Evolutionary conservation across 345 rosid species (phyloP), one percentile per base, ranked within the genome.

Genomic region (Citropsis articulata): DNA sequence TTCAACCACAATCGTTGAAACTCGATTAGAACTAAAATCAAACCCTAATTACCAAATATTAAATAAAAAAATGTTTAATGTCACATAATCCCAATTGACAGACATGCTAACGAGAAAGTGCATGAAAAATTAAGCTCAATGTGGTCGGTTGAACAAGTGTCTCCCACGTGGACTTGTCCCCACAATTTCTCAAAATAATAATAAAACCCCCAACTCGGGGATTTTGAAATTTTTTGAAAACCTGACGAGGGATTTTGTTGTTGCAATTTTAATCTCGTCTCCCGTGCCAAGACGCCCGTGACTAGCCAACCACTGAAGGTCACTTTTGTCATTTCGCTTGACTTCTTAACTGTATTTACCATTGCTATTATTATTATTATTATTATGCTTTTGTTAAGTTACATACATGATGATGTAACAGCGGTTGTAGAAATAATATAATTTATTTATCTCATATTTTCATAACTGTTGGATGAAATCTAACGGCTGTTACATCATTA

Each of bases 251-350:
- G 75, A 71, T 33, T 33, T 69, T n/a, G 60, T 60, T 61, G 42
- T 36, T 0, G 45, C 42, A 28, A 6, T 70, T 66, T 25, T 28
- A 8, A 50, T 40, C 75, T 82, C 82, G 79, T 45, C 73, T n/a
- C 25, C 56, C 71, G 79, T 64, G 77, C 81, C 81, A 56, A 18
- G 36, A 9, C 38, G 55, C 65, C 66, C 75, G 71, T 80, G 82
- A 69, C 78, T 1, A 5, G 33, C 48, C 72, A 73, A 30, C 25
- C 0, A 61, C 57, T 2, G 2, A 70, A 72, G 71, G 80, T 10
- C 7, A 25, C 38, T 66, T 10, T 53, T 28, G 81, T 77, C 61
- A 77, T 33, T 81, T 45, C 61, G 21, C 9, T 3, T 28, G 50
- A 45, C 1, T 7, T 60, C 18, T 19, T 18, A 40, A 27, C 65